Percentiles rank a stretch among this genome's conserved stretches.
phyloP scores from a whole-genome alignment of 257 asterid species.

The Eucommia ulmoides region DNA sequence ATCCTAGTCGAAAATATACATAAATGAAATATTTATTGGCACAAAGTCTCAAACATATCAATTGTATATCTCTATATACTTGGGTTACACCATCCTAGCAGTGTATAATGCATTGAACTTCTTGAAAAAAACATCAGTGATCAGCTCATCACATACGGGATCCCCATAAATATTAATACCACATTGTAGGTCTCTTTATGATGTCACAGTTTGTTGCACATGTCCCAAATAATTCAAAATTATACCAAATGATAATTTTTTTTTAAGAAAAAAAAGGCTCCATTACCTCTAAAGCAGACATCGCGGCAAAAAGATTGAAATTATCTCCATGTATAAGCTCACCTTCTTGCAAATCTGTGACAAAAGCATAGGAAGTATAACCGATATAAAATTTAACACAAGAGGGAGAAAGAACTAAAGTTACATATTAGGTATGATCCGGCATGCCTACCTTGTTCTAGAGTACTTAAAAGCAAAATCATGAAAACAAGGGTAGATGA shows the following conservation, averaged over 20 bases:
- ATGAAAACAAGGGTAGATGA: not conserved
- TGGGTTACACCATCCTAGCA: not conserved
- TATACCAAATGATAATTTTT: too few species aligned
- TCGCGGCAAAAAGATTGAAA: slow-evolving; percentile 94
- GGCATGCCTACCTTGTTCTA: not conserved
- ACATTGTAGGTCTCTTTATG: too few species aligned
- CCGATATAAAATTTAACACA: slow-evolving; percentile 2
- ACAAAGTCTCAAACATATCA: too few species aligned
- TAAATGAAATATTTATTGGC: too few species aligned
- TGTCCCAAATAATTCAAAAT: too few species aligned
- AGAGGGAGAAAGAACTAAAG: not conserved
- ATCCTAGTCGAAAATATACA: too few species aligned
- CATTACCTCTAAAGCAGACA: slow-evolving; percentile 98
- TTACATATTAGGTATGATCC: not conserved
- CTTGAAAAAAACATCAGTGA: too few species aligned
- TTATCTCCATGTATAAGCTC: slow-evolving; percentile 82
- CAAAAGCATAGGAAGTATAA: slow-evolving; percentile 15
- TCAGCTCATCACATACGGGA: too few species aligned
- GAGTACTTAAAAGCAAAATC: not conserved
- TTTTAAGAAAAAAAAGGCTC: too few species aligned
- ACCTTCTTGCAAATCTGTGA: slow-evolving; percentile 72
- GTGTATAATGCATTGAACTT: not conserved
- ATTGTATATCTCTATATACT: too few species aligned
- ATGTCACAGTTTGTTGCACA: too few species aligned
- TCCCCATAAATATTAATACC: too few species aligned